phyloP scores from a whole-genome alignment of 176 grass and related monocot species.

The Phyllostachys edulis region DNA sequence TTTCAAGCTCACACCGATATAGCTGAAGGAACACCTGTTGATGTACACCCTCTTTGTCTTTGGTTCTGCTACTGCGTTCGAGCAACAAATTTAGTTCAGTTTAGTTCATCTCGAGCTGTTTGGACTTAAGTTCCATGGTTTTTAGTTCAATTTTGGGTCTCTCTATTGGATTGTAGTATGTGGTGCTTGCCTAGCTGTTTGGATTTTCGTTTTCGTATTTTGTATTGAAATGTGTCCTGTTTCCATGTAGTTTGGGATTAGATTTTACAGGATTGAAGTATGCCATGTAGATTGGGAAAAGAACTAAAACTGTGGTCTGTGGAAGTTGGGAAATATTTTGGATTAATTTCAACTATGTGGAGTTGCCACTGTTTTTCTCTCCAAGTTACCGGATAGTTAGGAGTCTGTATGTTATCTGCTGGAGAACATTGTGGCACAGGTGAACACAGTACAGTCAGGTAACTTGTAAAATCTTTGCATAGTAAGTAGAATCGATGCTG shows the following conservation, averaged over 20 bases:
- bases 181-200: neutral
- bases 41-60: too few relatives aligned
- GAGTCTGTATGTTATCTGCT: too few relatives aligned
- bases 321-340: neutral
- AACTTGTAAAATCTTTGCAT: too few relatives aligned
- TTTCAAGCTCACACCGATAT: too few relatives aligned
- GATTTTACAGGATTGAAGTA: neutral
- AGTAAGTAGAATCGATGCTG: too few relatives aligned
- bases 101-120: neutral
- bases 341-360: neutral
- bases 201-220: slow-evolving; percentile 13
- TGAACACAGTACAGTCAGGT: too few relatives aligned
- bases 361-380: neutral
- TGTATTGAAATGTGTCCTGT: neutral
- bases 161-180: neutral
- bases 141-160: neutral
- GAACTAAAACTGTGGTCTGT: neutral
- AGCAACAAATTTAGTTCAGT: slow-evolving; percentile 13
- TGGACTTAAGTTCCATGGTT: neutral
- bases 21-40: too few relatives aligned
- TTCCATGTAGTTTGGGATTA: neutral
- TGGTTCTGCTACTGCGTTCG: neutral
- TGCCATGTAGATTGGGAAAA: neutral
- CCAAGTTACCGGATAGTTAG: neutral
- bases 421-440: too few relatives aligned